Evolutionary conservation across 768 basidiomycete genomes (phyloP).

Genomic region (Austroboletus eburneus): DNA sequence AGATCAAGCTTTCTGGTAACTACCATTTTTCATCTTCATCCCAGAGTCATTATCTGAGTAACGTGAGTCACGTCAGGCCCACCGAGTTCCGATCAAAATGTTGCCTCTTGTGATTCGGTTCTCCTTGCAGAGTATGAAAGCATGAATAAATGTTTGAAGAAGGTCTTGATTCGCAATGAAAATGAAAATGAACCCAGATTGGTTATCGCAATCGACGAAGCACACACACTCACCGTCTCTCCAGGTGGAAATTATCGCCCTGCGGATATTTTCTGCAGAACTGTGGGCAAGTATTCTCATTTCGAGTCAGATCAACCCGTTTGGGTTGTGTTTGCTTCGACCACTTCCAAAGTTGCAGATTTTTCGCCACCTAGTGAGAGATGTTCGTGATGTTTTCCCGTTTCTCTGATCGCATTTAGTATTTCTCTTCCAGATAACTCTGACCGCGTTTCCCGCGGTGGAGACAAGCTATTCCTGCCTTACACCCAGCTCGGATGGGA

Average conservation of each 20-base stretch:
- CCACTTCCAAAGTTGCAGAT: conserved; percentile 7
- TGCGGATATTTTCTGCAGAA: too few relatives aligned
- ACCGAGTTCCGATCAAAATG: too few relatives aligned
- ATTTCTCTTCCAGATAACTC: too few relatives aligned
- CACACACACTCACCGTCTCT: too few relatives aligned
- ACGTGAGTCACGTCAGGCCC: too few relatives aligned
- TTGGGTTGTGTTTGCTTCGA: conserved; percentile 18
- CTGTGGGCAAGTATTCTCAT: conserved; percentile 8
- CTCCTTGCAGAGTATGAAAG: background rate
- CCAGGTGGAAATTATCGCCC: too few relatives aligned
- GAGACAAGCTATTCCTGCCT: conserved; percentile 3
- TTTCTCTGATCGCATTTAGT: background rate
- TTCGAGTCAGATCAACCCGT: background rate
- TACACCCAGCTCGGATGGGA: conserved; percentile 16
- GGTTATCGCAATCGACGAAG: too few relatives aligned
- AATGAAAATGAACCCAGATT: background rate
- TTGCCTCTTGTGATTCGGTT: too few relatives aligned
- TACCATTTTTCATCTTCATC: too few relatives aligned
- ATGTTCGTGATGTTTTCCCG: background rate
- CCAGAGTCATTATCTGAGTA: too few relatives aligned
- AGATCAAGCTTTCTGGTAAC: too few relatives aligned
- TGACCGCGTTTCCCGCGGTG: background rate
- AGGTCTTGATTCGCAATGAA: background rate
- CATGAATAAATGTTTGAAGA: background rate
- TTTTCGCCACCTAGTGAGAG: conserved; percentile 3